phyloP scores from a whole-genome alignment of 176 grass and related monocot species.

The Aegilops bicornis region DNA sequence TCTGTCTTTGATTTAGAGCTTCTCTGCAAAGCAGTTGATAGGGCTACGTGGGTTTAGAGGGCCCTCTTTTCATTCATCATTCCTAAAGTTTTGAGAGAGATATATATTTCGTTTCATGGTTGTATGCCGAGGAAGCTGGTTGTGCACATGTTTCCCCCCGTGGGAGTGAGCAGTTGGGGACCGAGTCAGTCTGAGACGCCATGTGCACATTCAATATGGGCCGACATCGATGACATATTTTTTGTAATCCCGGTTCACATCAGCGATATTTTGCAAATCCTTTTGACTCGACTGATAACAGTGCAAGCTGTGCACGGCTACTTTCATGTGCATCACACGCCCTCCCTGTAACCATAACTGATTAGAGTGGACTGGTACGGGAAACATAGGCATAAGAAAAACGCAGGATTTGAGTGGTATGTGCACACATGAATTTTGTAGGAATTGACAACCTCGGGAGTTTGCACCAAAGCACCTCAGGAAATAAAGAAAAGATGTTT shows the following conservation, averaged over 20 bases:
- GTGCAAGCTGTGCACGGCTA: not conserved
- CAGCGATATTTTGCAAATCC: not conserved
- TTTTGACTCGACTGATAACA: not conserved
- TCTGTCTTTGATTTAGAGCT: too few relatives aligned
- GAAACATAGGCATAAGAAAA: too few relatives aligned
- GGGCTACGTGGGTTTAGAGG: not conserved
- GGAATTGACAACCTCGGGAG: too few relatives aligned
- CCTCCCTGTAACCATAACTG: too few relatives aligned
- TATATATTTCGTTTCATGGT: not conserved
- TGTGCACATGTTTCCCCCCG: not conserved
- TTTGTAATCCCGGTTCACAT: not conserved
- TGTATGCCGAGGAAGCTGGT: not conserved
- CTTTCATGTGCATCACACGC: not conserved
- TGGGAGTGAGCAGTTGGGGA: not conserved
- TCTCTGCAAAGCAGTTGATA: not conserved
- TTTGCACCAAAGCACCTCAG: too few relatives aligned
- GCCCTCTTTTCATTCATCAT: not conserved
- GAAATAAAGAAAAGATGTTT: too few relatives aligned
- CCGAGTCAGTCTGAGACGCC: not conserved
- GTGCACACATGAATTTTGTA: too few relatives aligned
- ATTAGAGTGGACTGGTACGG: too few relatives aligned
- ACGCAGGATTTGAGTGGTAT: too few relatives aligned
- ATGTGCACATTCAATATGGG: not conserved
- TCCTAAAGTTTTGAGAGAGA: not conserved
- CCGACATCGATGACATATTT: not conserved